Evolutionary conservation across 345 rosid species (phyloP).

Genomic region (Syzygium aqueum): DNA sequence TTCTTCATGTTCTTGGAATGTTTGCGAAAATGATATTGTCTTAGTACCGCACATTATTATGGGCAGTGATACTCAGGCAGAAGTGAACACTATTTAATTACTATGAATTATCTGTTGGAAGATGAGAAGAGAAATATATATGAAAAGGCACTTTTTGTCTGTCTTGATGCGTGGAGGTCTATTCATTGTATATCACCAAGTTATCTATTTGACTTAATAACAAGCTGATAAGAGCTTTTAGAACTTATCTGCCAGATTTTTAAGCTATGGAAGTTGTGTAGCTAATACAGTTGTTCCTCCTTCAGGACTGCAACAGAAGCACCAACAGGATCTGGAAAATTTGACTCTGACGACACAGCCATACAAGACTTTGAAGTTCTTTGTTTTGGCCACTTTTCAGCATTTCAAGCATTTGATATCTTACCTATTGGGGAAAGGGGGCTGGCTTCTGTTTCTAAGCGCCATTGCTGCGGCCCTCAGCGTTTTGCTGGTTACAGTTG

Average conservation of each 20-base stretch:
- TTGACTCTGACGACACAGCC: constrained; percentile 66
- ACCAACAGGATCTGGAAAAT: constrained; percentile 59
- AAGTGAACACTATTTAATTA: neutral
- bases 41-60: neutral
- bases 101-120: neutral
- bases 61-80: neutral
- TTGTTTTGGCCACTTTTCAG: constrained; percentile 44
- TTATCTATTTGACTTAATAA: neutral
- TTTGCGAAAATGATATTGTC: neutral
- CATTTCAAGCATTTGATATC: constrained; percentile 32
- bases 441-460: constrained; percentile 52
- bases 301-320: constrained; percentile 48
- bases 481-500: constrained; percentile 46
- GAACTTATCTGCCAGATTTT: neutral
- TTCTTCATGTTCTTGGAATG: neutral
- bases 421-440: constrained; percentile 59
- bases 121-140: neutral
- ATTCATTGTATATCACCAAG: neutral
- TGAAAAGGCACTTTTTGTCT: neutral
- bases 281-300: neutral
- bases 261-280: neutral
- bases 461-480: constrained; percentile 20
- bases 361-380: constrained; percentile 59
- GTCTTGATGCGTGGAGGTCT: neutral
- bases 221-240: neutral